Conservation (phyloP, 225 moss, liverwort and hornwort species). For the Pleurozium schreberi region DNA sequence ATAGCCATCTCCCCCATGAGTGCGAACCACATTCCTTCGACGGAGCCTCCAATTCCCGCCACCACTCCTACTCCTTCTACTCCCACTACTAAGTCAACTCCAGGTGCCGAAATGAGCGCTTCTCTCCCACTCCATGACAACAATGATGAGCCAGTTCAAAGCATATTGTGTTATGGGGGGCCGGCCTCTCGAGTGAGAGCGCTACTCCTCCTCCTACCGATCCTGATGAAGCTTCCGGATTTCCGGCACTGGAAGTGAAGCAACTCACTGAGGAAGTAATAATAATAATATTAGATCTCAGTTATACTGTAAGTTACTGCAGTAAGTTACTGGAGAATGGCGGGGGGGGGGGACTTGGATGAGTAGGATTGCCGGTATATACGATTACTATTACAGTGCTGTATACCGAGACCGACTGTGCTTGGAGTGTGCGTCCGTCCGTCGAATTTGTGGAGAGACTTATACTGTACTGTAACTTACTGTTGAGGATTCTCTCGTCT, state of each 20-base stretch:
- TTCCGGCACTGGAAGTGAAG: not conserved
- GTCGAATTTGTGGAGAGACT: no score
- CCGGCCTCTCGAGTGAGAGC: not conserved
- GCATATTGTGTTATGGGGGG: not conserved
- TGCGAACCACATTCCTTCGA: not conserved
- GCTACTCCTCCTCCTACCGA: not conserved
- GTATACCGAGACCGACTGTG: no score
- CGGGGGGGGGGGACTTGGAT: no score
- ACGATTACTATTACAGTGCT: no score
- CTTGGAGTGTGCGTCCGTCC: no score
- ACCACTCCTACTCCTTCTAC: not conserved
- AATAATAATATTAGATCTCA: no score
- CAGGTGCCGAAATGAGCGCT: conserved; percentile 16
- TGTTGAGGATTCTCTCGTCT: not conserved
- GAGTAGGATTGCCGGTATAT: no score
- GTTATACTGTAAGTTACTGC: no score
- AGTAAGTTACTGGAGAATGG: no score
- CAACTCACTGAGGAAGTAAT: no score
- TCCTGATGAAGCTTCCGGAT: not conserved
- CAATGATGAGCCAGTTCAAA: not conserved
- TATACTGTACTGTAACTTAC: not conserved
- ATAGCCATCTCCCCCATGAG: not conserved
- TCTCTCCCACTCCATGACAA: not conserved
- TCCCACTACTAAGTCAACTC: not conserved
- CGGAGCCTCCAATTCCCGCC: not conserved